Evolutionary conservation across 345 rosid genomes (phyloP).

Genomic region (Salix brachista): DNA sequence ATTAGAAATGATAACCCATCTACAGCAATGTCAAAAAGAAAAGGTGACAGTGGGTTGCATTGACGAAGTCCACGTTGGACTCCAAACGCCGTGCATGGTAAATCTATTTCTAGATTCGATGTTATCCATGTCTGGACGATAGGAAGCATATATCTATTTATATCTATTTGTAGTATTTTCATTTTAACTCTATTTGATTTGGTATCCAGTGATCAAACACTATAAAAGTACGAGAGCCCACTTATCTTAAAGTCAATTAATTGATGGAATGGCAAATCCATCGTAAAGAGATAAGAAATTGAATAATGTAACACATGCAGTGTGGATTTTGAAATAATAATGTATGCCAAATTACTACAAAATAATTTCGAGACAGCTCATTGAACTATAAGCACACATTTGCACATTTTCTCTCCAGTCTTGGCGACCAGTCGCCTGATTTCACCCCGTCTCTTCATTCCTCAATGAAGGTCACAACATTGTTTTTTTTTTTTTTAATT

Average conservation of each 20-base stretch:
- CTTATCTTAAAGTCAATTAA: neutral
- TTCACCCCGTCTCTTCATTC: neutral
- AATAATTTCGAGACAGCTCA: neutral
- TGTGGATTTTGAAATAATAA: neutral
- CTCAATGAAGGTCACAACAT: neutral
- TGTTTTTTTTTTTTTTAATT: neutral
- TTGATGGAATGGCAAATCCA: neutral
- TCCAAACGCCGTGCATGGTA: too few relatives aligned
- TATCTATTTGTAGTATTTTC: neutral
- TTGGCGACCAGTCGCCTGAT: neutral
- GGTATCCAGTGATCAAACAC: neutral
- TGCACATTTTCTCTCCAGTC: neutral
- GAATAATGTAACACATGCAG: neutral
- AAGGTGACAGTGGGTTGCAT: too few relatives aligned
- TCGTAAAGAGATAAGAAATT: neutral
- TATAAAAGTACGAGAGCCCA: neutral
- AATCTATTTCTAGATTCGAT: too few relatives aligned
- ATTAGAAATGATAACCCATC: too few relatives aligned
- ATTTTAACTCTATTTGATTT: neutral
- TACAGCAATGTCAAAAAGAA: too few relatives aligned
- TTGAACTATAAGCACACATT: too few relatives aligned
- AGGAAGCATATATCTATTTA: too few relatives aligned
- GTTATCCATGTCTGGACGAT: too few relatives aligned
- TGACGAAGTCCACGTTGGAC: too few relatives aligned
- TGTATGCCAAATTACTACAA: too few relatives aligned